Percentiles rank a stretch among this genome's conserved stretches.
Evolutionary conservation across 129 eudicot genomes (phyloP).

Genomic region (Artemisia argyi): DNA sequence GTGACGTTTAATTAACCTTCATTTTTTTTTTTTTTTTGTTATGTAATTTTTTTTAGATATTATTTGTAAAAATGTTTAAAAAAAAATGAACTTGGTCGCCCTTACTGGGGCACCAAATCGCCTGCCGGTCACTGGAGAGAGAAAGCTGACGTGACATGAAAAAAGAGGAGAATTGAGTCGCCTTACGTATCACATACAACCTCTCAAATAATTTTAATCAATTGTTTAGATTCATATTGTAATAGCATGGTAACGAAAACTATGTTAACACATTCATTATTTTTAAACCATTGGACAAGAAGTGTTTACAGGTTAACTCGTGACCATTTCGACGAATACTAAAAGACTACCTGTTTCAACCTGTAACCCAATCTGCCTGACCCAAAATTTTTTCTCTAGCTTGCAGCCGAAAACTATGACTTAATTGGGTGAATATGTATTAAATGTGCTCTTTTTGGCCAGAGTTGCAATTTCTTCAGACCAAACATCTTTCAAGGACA

Average conservation of each 20-base stretch:
- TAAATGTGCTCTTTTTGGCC: conserved; percentile 14
- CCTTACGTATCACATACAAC: no score
- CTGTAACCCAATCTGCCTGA: no score
- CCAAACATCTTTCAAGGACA: conserved; percentile 7
- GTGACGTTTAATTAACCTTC: no score
- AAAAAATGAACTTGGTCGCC: no score
- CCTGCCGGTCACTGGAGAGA: no score
- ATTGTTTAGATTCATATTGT: neutral
- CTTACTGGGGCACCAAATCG: no score
- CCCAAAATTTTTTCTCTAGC: neutral
- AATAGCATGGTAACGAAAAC: neutral
- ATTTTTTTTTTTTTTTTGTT: no score
- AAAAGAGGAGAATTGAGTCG: no score
- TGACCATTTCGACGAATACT: neutral
- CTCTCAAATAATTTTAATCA: no score
- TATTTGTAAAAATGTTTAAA: no score
- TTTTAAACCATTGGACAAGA: neutral
- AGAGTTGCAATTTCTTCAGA: neutral
- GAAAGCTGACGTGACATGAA: no score
- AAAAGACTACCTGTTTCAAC: neutral
- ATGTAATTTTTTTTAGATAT: no score
- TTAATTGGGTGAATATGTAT: conserved; percentile 1
- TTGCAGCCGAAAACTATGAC: neutral
- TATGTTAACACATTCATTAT: neutral
- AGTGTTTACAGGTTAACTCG: neutral